Evolutionary conservation across 176 grass and related monocot species (phyloP), one percentile per base, ranked within the genome.

Genomic region (Phyllostachys edulis): DNA sequence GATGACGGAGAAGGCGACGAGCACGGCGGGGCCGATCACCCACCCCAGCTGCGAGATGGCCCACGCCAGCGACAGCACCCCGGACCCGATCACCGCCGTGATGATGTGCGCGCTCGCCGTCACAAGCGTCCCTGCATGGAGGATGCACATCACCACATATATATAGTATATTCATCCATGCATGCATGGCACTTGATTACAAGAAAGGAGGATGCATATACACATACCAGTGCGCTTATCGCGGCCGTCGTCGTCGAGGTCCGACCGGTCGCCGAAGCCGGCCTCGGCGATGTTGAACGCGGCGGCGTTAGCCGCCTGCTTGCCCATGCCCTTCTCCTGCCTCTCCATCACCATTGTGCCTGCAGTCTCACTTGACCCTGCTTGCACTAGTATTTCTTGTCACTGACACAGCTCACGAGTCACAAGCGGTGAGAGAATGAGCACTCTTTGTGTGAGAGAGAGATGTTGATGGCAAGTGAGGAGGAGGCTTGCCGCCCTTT

Each of bases 91-190:
- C 80, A 98, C 96, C 65, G 96, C 96, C 7, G 96, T 98, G 44
- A 97, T 93, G 60, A 97, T 97, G 82, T 97, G 95, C 2, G 96
- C 93, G 67, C 96, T 98, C 60, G 96, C 93, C 59, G 96, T 98
- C 38, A 88, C n/a, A 80, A 95, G 75, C 18, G 89, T 98, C 55
- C 95, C 95, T 97, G 81, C n/a, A 11, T 3, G 62, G 13, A 8
- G 61, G 6, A 15, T 9, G 21, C 32, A 34, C 12, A 47, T 52
- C 14, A 11, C 12, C 23, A 5, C 57, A 5, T 13, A 12, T 5
- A 60, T 4, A 24, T 1, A 11, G 56, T 4, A 11, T 8, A 4
- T 63, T 21, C 57, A 32, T 45, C 11, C 67, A 26, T 3, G 69
- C 69, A 41, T 5, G 49, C 23, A 21, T 78, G 39, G 40, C 39